Evolutionary conservation across 164 flowering plant genomes (phyloP).

Genomic region (Liquidambar formosana): DNA sequence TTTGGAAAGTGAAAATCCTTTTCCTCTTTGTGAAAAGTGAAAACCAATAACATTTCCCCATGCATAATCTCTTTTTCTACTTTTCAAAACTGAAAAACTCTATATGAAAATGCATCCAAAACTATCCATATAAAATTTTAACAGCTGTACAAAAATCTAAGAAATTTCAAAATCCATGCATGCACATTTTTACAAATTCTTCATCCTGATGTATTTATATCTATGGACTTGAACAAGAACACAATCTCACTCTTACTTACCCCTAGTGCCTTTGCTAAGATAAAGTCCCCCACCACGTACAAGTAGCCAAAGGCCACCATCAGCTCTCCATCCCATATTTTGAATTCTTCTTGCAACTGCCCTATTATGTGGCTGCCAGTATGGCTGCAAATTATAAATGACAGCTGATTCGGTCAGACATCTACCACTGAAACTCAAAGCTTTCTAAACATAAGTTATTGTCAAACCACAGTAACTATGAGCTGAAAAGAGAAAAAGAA

Average conservation of each 20-base stretch:
- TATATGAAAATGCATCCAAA: neutral
- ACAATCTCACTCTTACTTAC: conserved; percentile 36
- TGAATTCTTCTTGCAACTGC: conserved; percentile 93
- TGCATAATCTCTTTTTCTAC: no score
- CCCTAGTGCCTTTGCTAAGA: conserved; percentile 96
- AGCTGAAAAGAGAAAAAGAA: neutral
- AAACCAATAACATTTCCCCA: neutral
- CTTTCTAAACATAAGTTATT: neutral
- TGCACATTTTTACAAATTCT: neutral
- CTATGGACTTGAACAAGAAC: neutral
- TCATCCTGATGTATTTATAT: neutral
- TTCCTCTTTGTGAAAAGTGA: neutral
- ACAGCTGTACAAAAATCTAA: neutral
- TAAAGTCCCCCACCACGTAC: conserved; percentile 98
- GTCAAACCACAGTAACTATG: neutral
- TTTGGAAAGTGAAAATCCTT: neutral
- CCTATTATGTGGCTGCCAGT: conserved; percentile 98
- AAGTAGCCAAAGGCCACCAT: conserved; percentile 99
- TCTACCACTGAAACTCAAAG: neutral
- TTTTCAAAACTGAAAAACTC: neutral
- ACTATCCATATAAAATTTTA: neutral
- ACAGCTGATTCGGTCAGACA: neutral
- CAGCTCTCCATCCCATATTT: conserved; percentile 99
- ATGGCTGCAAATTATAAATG: conserved; percentile 52
- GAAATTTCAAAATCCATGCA: neutral